Conservation (phyloP, 2,329 filamentous ascomycete species). For the Cryphonectria parasitica region DNA sequence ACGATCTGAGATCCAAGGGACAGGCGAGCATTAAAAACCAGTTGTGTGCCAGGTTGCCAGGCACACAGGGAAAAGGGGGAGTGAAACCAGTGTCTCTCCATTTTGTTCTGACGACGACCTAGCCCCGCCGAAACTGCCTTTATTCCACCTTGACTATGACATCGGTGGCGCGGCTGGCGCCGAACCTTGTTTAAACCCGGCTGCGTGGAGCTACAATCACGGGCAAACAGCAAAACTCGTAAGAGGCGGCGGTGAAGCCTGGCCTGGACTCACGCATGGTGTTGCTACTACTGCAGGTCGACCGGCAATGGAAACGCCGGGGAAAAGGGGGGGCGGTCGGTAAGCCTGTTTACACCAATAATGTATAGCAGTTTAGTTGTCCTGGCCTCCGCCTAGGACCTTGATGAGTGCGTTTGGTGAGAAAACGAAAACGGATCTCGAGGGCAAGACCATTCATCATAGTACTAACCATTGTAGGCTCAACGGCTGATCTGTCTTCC, state of each 20-base stretch:
- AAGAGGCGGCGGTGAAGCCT: constrained; percentile 3
- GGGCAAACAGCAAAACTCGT: background rate
- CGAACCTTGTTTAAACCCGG: background rate
- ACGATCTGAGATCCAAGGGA: background rate
- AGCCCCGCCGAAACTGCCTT: background rate
- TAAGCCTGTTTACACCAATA: background rate
- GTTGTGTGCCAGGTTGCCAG: no score
- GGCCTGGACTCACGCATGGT: background rate
- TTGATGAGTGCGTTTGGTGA: background rate
- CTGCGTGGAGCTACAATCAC: constrained; percentile 1
- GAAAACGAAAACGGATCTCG: background rate
- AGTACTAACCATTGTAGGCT: background rate
- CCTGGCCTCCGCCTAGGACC: background rate
- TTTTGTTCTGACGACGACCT: background rate
- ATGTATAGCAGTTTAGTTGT: background rate
- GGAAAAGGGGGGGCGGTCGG: background rate
- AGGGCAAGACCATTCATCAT: background rate
- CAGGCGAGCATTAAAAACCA: no score
- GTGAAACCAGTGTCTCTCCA: background rate
- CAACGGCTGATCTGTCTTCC: background rate
- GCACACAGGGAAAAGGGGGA: no score
- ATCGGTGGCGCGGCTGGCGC: constrained; percentile 8
- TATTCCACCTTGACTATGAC: background rate
- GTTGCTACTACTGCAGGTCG: background rate
- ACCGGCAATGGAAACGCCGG: background rate